A percentile compares a stretch with the other conserved stretches of the same genome.
phyloP scores from a whole-genome alignment of 192 early-diverging fungal genomes.

The Backusella liffmaniae region DNA sequence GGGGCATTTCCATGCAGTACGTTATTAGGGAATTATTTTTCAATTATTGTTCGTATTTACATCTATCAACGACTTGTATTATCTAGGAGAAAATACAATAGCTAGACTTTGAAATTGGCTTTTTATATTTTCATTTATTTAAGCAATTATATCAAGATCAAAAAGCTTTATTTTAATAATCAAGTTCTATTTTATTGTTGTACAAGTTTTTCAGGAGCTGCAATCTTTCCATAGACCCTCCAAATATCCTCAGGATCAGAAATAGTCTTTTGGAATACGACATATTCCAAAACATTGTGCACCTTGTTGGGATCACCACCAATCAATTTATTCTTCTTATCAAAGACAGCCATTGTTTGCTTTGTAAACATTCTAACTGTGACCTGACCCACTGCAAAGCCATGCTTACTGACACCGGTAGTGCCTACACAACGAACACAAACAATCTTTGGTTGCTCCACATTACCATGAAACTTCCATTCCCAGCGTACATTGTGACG shows the following conservation, averaged over 20 bases:
- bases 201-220: constrained; percentile 30
- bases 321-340: constrained; percentile 45
- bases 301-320: constrained; percentile 52
- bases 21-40: no score
- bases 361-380: constrained; percentile 66
- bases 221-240: constrained; percentile 64
- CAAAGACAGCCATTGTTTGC: constrained; percentile 56
- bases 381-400: constrained; percentile 56
- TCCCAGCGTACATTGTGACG: constrained; percentile 48
- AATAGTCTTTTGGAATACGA: constrained; percentile 66
- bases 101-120: no score
- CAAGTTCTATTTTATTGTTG: background rate
- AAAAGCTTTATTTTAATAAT: background rate
- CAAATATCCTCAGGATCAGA: constrained; percentile 59
- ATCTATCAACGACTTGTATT: no score
- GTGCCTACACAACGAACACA: constrained; percentile 56
- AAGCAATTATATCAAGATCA: no score
- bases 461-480: constrained; percentile 59
- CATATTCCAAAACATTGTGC: constrained; percentile 61
- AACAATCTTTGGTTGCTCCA: constrained; percentile 54
- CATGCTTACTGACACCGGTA: constrained; percentile 33
- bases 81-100: no score
- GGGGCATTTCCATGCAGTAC: no score
- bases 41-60: no score
- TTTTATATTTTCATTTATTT: no score